Evolutionary conservation across 176 grass and related monocot species (phyloP).

Genomic region (Dendrocalamus sinicus): DNA sequence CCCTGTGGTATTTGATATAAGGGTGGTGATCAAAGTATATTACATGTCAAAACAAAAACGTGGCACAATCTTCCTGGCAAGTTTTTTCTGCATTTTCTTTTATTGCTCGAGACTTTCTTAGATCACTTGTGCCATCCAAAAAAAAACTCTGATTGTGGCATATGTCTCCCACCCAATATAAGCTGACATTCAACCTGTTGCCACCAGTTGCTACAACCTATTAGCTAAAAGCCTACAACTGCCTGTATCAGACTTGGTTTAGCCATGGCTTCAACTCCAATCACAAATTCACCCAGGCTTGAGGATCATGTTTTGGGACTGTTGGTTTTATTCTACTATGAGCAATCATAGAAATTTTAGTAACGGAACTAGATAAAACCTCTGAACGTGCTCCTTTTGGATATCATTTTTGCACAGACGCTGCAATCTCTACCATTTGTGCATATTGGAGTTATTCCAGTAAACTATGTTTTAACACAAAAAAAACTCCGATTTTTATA

Average conservation of each 20-base stretch:
- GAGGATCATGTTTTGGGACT: background rate
- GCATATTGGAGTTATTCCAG: background rate
- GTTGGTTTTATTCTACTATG: constrained; percentile 26
- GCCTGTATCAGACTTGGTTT: background rate
- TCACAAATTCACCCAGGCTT: constrained; percentile 13
- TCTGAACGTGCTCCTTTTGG: background rate
- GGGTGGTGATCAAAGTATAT: background rate
- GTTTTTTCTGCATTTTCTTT: background rate
- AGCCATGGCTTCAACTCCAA: background rate
- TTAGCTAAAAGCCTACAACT: background rate
- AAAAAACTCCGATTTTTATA: background rate
- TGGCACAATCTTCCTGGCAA: background rate
- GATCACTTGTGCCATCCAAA: background rate
- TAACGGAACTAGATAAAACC: background rate
- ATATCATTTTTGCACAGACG: background rate
- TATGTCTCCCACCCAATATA: background rate
- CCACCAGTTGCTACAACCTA: background rate
- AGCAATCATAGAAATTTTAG: background rate
- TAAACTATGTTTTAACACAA: background rate
- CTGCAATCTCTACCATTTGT: constrained; percentile 2
- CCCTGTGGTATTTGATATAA: background rate
- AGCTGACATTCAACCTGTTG: background rate
- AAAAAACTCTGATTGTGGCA: background rate
- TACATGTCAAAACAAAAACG: background rate
- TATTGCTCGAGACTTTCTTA: background rate